Evolutionary conservation across 1,284 basidiomycete species (phyloP).

Genomic region (Neolentinus lepideus): DNA sequence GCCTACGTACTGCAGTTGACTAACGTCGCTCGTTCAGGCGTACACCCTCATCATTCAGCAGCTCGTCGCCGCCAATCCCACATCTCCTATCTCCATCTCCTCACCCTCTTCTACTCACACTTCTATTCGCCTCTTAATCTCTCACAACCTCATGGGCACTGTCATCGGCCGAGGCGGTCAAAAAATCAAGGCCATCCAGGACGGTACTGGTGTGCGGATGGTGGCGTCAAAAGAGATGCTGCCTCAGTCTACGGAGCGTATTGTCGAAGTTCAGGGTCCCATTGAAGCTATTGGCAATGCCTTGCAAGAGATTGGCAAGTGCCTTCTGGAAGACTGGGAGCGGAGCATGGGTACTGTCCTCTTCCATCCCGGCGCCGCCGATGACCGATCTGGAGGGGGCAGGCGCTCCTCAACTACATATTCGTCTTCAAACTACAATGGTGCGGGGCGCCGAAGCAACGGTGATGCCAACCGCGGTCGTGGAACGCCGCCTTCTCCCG

Average conservation of each 20-base stretch:
- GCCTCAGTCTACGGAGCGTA: conserved; percentile 95
- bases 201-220: conserved; percentile 94
- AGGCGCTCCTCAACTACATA: conserved; percentile 41
- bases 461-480: conserved; percentile 34
- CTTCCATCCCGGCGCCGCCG: conserved; percentile 83
- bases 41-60: conserved; percentile 94
- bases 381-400: conserved; percentile 51
- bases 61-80: conserved; percentile 73
- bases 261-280: conserved; percentile 93
- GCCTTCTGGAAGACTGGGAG: conserved; percentile 96
- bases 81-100: conserved; percentile 54
- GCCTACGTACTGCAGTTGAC: conserved; percentile 7
- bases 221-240: conserved; percentile 99
- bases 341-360: conserved; percentile 88
- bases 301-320: conserved; percentile 92
- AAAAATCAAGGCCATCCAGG: conserved; percentile 99
- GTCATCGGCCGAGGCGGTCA: conserved; percentile 96
- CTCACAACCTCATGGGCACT: conserved; percentile 98
- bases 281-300: conserved; percentile 89
- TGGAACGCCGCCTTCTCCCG: conserved; percentile 36
- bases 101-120: conserved; percentile 71
- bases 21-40: conserved; percentile 45
- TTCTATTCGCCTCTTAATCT: conserved; percentile 92
- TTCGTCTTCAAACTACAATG: conserved; percentile 31
- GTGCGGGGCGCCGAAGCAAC: conserved; percentile 48